Percentiles rank a stretch among this genome's conserved stretches.
Conservation (phyloP, 306 rosid genomes). For the Quercus ilex region DNA sequence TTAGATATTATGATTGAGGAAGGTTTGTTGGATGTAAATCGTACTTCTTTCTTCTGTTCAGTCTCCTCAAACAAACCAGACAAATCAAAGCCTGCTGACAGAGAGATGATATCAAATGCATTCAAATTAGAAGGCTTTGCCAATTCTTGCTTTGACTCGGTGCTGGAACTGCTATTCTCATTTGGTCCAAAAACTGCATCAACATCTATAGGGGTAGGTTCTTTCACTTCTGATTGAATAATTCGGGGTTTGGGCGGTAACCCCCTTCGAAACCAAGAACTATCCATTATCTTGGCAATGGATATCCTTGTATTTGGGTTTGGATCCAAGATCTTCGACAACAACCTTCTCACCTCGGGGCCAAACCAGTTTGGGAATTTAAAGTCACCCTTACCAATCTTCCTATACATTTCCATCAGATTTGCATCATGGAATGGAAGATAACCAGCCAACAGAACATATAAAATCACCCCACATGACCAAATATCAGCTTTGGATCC, state of each 20-base stretch:
- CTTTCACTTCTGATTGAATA: constrained; percentile 22
- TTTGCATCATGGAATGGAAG: constrained; percentile 90
- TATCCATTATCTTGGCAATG: constrained; percentile 58
- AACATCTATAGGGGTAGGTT: constrained; percentile 35
- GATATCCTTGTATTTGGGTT: constrained; percentile 75
- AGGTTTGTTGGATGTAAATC: constrained; percentile 66
- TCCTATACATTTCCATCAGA: constrained; percentile 89
- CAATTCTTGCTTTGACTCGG: constrained; percentile 47
- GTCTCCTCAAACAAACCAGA: constrained; percentile 80
- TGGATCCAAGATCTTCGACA: constrained; percentile 80
- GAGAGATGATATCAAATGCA: constrained; percentile 92
- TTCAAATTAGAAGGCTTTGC: constrained; percentile 59
- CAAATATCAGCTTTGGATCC: constrained; percentile 93
- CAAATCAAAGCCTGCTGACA: constrained; percentile 84
- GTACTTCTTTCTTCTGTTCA: constrained; percentile 53
- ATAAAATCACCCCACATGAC: constrained; percentile 97
- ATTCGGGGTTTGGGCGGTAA: constrained; percentile 29
- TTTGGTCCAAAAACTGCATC: constrained; percentile 43
- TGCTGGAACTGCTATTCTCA: constrained; percentile 31
- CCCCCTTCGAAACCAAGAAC: constrained; percentile 75
- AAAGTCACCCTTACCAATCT: constrained; percentile 70
- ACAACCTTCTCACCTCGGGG: constrained; percentile 60
- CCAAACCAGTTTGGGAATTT: constrained; percentile 91
- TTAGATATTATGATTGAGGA: constrained; percentile 61
- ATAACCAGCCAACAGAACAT: constrained; percentile 83